phyloP scores from a whole-genome alignment of 176 grass and related monocot genomes.

The Ananas comosus region DNA sequence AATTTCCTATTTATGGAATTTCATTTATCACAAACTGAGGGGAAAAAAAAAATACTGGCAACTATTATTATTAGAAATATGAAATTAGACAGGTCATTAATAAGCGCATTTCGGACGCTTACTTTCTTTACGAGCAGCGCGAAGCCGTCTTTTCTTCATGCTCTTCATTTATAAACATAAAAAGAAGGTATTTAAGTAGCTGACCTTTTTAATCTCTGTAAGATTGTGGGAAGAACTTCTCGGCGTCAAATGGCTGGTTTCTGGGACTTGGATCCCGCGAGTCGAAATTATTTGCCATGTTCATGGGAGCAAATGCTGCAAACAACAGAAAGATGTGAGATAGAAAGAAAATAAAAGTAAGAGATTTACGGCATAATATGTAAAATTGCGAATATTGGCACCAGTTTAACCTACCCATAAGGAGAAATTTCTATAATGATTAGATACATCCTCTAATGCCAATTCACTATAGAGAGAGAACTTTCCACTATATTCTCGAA shows the following conservation, averaged over 20 bases:
- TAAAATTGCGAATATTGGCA: not conserved
- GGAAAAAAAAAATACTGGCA: too few species aligned
- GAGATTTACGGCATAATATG: not conserved
- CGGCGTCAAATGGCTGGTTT: slow-evolving; percentile 25
- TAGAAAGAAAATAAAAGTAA: not conserved
- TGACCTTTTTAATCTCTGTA: slow-evolving; percentile 15
- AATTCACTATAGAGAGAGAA: not conserved
- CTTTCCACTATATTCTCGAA: not conserved
- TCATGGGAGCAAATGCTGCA: slow-evolving; percentile 42
- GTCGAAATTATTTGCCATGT: slow-evolving; percentile 6
- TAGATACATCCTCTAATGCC: not conserved
- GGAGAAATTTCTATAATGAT: too few species aligned
- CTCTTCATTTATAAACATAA: too few species aligned
- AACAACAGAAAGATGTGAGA: not conserved
- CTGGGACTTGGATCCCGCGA: slow-evolving; percentile 13
- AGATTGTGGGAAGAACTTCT: slow-evolving; percentile 25
- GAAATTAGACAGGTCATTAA: too few species aligned
- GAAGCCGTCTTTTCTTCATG: too few species aligned
- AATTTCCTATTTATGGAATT: too few species aligned
- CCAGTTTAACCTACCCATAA: not conserved
- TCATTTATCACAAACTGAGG: too few species aligned
- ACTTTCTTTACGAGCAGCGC: too few species aligned
- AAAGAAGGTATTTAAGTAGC: not conserved
- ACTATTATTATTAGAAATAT: too few species aligned
- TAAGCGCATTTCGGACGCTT: too few species aligned